phyloP scores from a whole-genome alignment of 352 stramenopile species.

The Phytopythium kandeliae region DNA sequence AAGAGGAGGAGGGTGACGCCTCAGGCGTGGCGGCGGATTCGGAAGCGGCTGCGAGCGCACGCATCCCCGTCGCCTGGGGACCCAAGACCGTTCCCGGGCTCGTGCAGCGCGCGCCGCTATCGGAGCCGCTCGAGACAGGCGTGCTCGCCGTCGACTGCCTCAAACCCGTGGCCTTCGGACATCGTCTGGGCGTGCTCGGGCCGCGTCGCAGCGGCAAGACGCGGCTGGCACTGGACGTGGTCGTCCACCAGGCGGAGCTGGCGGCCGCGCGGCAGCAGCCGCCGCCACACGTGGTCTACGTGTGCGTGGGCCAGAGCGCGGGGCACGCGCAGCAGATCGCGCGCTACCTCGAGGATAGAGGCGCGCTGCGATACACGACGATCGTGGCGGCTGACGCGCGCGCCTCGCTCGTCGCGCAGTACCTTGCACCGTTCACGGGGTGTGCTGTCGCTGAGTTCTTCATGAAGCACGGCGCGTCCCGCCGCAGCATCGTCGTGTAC shows the following conservation, averaged over 20 bases:
- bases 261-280: constrained; percentile 17
- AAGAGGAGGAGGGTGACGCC: neutral
- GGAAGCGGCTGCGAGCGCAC: constrained; percentile 20
- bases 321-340: constrained; percentile 60
- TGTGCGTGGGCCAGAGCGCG: constrained; percentile 57
- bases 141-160: constrained; percentile 74
- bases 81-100: constrained; percentile 58
- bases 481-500: constrained; percentile 68
- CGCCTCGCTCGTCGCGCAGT: constrained; percentile 72
- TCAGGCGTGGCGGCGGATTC: constrained; percentile 1
- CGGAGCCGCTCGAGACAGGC: constrained; percentile 50
- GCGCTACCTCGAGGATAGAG: constrained; percentile 40
- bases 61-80: constrained; percentile 44
- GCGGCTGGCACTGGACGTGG: constrained; percentile 55
- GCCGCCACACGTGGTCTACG: constrained; percentile 72
- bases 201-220: constrained; percentile 74
- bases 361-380: constrained; percentile 48
- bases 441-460: constrained; percentile 69
- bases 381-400: constrained; percentile 58
- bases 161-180: constrained; percentile 62
- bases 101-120: constrained; percentile 47
- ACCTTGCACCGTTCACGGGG: constrained; percentile 75
- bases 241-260: constrained; percentile 44
- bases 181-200: constrained; percentile 62
- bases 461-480: constrained; percentile 42